A percentile compares a stretch with the other conserved stretches of the same genome.
Conservation (phyloP, 192 early-diverging fungal genomes). For the Chytriomyces sp. region DNA sequence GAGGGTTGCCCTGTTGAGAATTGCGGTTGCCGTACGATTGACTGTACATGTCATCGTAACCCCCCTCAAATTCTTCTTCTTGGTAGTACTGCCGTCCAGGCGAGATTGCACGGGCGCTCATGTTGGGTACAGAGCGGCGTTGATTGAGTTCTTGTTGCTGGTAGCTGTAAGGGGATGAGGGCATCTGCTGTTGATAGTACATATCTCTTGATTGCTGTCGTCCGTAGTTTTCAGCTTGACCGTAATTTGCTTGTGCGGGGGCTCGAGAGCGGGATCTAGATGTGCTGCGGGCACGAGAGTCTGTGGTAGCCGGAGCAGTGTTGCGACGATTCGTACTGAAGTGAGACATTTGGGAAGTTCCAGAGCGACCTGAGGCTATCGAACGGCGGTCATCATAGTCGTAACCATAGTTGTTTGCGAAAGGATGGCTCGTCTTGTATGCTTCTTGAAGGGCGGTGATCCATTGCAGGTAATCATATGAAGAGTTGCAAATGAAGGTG, state of each 20-base stretch:
- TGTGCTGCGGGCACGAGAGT: neutral
- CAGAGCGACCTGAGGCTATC: neutral
- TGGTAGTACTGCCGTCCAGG: neutral
- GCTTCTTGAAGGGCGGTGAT: conserved; percentile 21
- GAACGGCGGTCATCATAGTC: conserved; percentile 13
- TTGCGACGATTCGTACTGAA: neutral
- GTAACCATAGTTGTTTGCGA: neutral
- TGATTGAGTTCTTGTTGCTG: neutral
- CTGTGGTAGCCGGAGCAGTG: neutral
- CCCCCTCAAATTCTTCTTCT: neutral
- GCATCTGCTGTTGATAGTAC: neutral
- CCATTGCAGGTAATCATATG: conserved; percentile 37
- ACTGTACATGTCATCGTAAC: neutral
- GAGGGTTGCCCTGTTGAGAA: neutral
- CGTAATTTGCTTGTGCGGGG: neutral
- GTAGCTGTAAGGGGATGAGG: neutral
- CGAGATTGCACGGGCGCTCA: neutral
- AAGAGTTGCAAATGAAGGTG: conserved; percentile 34
- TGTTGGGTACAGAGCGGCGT: neutral
- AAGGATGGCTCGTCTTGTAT: conserved; percentile 21
- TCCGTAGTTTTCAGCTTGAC: neutral
- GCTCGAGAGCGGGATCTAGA: conserved; percentile 1
- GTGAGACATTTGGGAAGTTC: neutral
- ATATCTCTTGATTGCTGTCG: neutral
- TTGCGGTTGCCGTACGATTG: neutral